Evolutionary conservation across 257 asterid species (phyloP), one percentile per base, ranked within the genome.

Genomic region (Solanum ossicruentum): DNA sequence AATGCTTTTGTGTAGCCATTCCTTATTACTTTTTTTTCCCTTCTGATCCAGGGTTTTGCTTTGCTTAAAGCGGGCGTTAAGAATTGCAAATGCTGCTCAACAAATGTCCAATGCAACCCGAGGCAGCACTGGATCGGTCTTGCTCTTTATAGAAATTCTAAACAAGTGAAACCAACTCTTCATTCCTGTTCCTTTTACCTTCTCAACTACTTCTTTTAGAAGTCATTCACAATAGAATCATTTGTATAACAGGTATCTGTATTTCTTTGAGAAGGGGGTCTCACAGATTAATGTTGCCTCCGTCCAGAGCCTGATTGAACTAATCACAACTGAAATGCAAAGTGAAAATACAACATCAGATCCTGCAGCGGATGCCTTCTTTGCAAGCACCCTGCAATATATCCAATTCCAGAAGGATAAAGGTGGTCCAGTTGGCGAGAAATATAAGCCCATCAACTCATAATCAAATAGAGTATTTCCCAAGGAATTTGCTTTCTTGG

Each of bases 21-120:
- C 39, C 80, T 45, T 45, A 28, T 52, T 54, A 78, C 17, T 45
- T 77, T 5, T 26, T n/a, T 45, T 9, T 55, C 55, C 67, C 61
- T 82, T 58, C n/a, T 84, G 52, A 80, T 83, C 75, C 84, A 97
- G 99, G 98, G 99, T 95, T 84, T 88, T 97, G 93, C 98, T 95
- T 82, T 97, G 99, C 91, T 88, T 97, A 85, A 97, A 97, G 92
- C 99, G 99, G 85, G 96, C 99, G 54, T 87, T 95, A 75, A 90
- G 99, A 92, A 95, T 97, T 55, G 99, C 98, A 58, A 97, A 97
- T 91, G 98, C 99, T 77, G 98, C 92, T 81, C 99, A 97, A 84
- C 99, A 95, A 93, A 97, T 97, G 98, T 88, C 98, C 58, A 97
- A 73, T 89, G 99, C 98, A 84, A 89, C 98, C 56, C 94, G 97